Conservation (phyloP, 176 grass and related monocot genomes). For the Oryza nivara region DNA sequence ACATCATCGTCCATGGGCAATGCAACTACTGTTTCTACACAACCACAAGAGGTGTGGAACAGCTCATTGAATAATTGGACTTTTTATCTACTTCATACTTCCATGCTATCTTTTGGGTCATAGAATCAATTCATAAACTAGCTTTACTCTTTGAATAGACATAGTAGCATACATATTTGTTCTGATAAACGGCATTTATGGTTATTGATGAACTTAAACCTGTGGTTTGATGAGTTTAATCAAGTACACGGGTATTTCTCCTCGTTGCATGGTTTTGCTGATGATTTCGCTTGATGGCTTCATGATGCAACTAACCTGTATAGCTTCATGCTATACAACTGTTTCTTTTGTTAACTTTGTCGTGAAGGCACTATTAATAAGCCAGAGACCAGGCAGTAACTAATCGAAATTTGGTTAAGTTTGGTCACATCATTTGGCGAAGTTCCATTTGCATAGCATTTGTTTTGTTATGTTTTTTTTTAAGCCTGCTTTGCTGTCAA, state of each 20-base stretch:
- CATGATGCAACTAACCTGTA: neutral
- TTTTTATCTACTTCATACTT: neutral
- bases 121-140: neutral
- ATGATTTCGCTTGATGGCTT: neutral
- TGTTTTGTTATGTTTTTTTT: neutral
- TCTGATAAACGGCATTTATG: conserved; percentile 19
- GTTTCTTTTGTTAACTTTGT: neutral
- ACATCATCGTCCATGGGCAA: conserved; percentile 41
- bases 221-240: neutral
- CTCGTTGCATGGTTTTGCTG: neutral
- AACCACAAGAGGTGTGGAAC: conserved; percentile 55
- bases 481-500: neutral
- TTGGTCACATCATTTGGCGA: neutral
- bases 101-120: conserved; percentile 18
- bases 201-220: neutral
- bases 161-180: neutral
- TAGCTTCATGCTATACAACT: conserved; percentile 1
- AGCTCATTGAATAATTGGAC: neutral
- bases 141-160: neutral
- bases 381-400: neutral
- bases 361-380: neutral
- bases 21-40: conserved; percentile 46
- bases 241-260: neutral
- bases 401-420: neutral
- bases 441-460: neutral